Percentiles rank a stretch among this genome's conserved stretches.
phyloP scores from a whole-genome alignment of 2,329 filamentous ascomycete species.

The Eutypa lata region DNA sequence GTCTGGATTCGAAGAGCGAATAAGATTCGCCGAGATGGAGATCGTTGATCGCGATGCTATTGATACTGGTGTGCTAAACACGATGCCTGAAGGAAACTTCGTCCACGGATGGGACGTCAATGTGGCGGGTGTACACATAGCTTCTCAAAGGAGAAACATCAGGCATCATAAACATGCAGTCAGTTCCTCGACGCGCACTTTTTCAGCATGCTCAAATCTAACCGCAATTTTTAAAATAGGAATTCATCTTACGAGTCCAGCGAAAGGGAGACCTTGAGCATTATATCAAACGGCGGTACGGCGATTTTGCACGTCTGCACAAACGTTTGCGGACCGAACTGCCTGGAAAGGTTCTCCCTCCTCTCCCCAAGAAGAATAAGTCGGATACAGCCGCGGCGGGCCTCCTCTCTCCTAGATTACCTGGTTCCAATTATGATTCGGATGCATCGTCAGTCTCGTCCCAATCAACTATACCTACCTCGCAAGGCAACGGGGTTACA shows the following conservation, averaged over 20 bases:
- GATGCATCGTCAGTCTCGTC: conserved; percentile 81
- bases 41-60: conserved; percentile 92
- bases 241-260: conserved; percentile 88
- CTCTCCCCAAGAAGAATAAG: conserved; percentile 90
- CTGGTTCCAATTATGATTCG: conserved; percentile 60
- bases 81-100: conserved; percentile 83
- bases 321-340: conserved; percentile 78
- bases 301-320: conserved; percentile 79
- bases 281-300: conserved; percentile 82
- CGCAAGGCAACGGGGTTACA: conserved; percentile 24
- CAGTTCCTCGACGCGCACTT: conserved; percentile 31
- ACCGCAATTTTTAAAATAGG: conserved; percentile 45
- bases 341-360: conserved; percentile 83
- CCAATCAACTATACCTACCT: conserved; percentile 57
- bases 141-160: conserved; percentile 78
- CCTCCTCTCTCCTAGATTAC: conserved; percentile 48
- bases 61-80: conserved; percentile 82
- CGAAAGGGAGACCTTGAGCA: conserved; percentile 70
- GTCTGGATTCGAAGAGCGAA: conserved; percentile 95
- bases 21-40: conserved; percentile 94
- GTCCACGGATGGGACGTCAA: conserved; percentile 98
- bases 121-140: conserved; percentile 81
- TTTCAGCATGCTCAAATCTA: neutral
- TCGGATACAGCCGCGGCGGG: conserved; percentile 64
- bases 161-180: conserved; percentile 89